Evolutionary conservation across 2,329 filamentous ascomycete genomes (phyloP), one percentile per base, ranked within the genome.

Genomic region (Ophiocordyceps camponoti-leonardi): DNA sequence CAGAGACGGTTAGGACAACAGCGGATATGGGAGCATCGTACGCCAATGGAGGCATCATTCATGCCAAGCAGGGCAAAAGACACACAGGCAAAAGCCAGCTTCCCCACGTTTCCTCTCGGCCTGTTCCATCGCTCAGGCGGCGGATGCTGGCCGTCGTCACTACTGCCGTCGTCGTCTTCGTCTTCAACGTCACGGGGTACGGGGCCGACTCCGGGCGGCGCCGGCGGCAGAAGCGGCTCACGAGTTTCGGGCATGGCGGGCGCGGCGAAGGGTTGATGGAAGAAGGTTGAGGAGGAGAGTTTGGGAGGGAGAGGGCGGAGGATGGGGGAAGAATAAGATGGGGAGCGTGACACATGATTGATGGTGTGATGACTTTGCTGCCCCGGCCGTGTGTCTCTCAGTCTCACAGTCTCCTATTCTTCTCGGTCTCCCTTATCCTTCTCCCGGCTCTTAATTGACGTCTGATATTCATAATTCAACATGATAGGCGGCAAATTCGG

Each of bases 41-140:
- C 73, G 44, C 76, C 75, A 45, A 75, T 71, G 16, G 74, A 70
- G 3, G 71, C 77, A 56, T 82, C 78, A 49, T 80, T 81, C 60
- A 75, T 68, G 0, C 78, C 78, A 49, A 77, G 71, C 41, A 80
- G 65, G 2, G 75, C 63, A 48, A 81, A 78, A 0, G 72, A 69
- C 55, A 73, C 66, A 53, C 79, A 79, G 0, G 73, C 69, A 35
- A 65, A 65, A 0, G 39, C 54, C 1, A 66, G 49, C 23, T 56
- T 56, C 2, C 48, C 47, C 1, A 60, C 39, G 18, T 66, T 66
- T 2, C 54, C 56, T 8, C 45, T 55, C 0, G 63, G 63, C 18
- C 56, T 51, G 46, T 64, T 66, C 63, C 63, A 66, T 48, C 58
- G 46, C 47, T 65, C 59, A 0, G 50, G 47, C 18, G 57, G 46